Conservation (phyloP, 345 rosid species). For the Eucalyptus victrix region DNA sequence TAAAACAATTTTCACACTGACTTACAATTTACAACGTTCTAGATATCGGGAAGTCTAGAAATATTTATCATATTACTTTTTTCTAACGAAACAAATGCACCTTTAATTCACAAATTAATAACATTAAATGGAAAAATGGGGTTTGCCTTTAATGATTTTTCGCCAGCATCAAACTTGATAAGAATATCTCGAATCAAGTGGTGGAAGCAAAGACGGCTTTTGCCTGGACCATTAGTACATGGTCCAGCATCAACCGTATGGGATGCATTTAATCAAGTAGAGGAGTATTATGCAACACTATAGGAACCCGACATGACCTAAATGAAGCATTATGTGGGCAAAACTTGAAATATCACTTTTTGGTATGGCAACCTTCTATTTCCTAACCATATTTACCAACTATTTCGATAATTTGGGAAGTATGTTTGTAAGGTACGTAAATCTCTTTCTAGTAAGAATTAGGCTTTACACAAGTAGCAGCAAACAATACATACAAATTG, state of each 20-base stretch:
- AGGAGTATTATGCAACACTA: neutral
- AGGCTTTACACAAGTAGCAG: neutral
- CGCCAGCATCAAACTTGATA: neutral
- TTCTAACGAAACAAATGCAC: neutral
- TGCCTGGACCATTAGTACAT: neutral
- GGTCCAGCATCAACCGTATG: neutral
- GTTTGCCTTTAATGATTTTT: neutral
- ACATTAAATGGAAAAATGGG: neutral
- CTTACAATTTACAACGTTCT: neutral
- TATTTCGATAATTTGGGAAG: neutral
- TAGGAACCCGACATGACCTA: neutral
- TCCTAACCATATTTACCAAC: neutral
- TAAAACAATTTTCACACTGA: neutral
- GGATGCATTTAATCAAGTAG: neutral
- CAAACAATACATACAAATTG: neutral
- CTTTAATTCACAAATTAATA: neutral
- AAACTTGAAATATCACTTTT: neutral
- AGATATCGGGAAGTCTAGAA: neutral
- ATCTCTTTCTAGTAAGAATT: neutral
- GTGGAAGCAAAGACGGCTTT: neutral
- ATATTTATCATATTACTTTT: fast-evolving
- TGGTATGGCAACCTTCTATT: neutral
- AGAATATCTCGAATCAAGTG: neutral
- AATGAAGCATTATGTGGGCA: neutral
- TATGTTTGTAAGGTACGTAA: neutral